phyloP scores from a whole-genome alignment of 140 eudicot genomes.

The Erigeron philadelphicus region DNA sequence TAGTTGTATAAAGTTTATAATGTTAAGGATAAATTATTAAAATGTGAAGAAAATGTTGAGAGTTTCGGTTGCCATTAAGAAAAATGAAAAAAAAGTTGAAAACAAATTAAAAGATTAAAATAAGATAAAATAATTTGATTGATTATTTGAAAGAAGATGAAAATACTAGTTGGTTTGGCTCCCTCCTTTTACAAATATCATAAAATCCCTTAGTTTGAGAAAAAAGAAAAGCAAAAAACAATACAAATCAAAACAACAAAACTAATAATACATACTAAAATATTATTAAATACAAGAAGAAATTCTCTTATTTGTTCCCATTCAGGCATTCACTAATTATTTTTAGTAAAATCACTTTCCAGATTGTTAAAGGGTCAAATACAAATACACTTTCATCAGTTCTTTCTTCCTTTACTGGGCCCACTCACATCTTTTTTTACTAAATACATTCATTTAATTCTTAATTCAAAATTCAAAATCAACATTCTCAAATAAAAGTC shows the following conservation, averaged over 20 bases:
- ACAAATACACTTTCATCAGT: conserved; percentile 11
- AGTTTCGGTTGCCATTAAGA: too few relatives aligned
- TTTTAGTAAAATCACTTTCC: conserved; percentile 14
- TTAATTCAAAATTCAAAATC: too few relatives aligned
- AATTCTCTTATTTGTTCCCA: conserved; percentile 1
- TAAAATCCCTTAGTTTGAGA: background rate
- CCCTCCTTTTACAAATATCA: too few relatives aligned
- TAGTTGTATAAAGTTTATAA: too few relatives aligned
- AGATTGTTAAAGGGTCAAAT: conserved; percentile 25
- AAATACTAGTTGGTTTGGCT: too few relatives aligned
- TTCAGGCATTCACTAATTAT: conserved; percentile 16
- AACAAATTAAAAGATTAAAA: too few relatives aligned
- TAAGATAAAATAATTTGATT: too few relatives aligned
- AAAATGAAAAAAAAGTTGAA: too few relatives aligned
- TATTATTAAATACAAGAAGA: conserved; percentile 1
- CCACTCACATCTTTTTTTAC: background rate
- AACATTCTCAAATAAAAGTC: too few relatives aligned
- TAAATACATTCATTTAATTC: background rate
- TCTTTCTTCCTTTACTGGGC: conserved; percentile 9
- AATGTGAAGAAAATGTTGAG: too few relatives aligned
- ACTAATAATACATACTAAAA: background rate
- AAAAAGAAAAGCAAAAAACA: background rate
- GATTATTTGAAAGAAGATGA: too few relatives aligned
- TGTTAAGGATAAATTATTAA: too few relatives aligned
- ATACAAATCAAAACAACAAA: background rate